Evolutionary conservation across 2,329 filamentous ascomycete genomes (phyloP).

Genomic region (Zarea fungicola): DNA sequence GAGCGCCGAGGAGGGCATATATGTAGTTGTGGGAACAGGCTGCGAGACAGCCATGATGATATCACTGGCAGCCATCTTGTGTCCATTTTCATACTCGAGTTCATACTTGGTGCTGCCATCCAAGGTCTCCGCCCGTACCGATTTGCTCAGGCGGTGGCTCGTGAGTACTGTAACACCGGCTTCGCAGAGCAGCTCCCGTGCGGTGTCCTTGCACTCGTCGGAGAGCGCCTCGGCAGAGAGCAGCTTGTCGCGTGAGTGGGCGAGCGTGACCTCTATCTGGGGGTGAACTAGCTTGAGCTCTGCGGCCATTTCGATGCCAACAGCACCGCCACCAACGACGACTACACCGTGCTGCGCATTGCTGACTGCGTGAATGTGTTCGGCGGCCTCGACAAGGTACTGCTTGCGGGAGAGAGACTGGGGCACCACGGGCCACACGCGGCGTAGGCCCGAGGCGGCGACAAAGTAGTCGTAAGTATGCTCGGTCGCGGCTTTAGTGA

Average conservation of each 20-base stretch:
- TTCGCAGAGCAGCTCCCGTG: constrained; percentile 53
- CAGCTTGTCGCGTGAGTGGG: constrained; percentile 66
- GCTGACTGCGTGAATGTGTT: constrained; percentile 52
- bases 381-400: constrained; percentile 57
- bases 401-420: constrained; percentile 56
- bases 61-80: constrained; percentile 54
- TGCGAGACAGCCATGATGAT: constrained; percentile 67
- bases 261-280: constrained; percentile 60
- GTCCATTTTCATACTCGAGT: constrained; percentile 56
- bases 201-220: constrained; percentile 60
- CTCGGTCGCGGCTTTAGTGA: constrained; percentile 36
- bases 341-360: constrained; percentile 55
- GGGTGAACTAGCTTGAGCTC: constrained; percentile 68
- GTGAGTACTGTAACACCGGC: constrained; percentile 61
- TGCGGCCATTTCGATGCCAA: constrained; percentile 76
- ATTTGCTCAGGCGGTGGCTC: constrained; percentile 50
- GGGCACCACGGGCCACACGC: constrained; percentile 69
- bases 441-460: constrained; percentile 62
- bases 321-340: constrained; percentile 71
- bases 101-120: constrained; percentile 38
- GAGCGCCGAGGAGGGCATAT: constrained; percentile 54
- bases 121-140: constrained; percentile 38
- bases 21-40: constrained; percentile 56
- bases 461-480: constrained; percentile 70
- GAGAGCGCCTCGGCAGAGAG: constrained; percentile 70